phyloP scores from a whole-genome alignment of 192 early-diverging fungal species.

The Umbelopsis sp. region DNA sequence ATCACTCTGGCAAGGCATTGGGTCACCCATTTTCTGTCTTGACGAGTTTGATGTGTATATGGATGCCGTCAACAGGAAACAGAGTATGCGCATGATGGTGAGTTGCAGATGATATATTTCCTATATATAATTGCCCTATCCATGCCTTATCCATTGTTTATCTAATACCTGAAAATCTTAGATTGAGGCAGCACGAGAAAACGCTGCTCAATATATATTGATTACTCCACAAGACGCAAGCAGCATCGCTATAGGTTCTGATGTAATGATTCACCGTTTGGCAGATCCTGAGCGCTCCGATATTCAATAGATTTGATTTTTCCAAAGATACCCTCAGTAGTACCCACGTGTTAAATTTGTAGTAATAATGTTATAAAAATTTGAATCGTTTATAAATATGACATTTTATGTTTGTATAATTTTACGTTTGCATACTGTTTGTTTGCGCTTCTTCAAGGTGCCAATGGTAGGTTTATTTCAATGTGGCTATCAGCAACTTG shows the following conservation, averaged over 20 bases:
- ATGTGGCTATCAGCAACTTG: no score
- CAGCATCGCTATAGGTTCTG: slow-evolving; percentile 58
- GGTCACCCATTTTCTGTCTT: slow-evolving; percentile 86
- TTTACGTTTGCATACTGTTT: no score
- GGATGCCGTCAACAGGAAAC: slow-evolving; percentile 95
- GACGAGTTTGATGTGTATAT: slow-evolving; percentile 99
- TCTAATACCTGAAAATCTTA: slow-evolving; percentile 14
- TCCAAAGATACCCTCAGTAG: no score
- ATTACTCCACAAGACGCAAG: slow-evolving; percentile 95
- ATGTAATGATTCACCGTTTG: slow-evolving; percentile 61
- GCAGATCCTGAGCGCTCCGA: slow-evolving; percentile 56
- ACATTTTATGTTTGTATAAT: no score
- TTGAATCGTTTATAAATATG: no score
- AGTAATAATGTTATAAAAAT: no score
- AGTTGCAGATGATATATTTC: background rate
- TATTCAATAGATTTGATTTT: background rate
- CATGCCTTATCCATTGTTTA: background rate
- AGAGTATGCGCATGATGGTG: slow-evolving; percentile 86
- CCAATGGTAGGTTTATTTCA: no score
- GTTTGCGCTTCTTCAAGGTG: no score
- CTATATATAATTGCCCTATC: background rate
- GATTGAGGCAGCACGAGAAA: slow-evolving; percentile 77
- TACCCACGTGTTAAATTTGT: no score
- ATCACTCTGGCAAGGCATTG: slow-evolving; percentile 92
- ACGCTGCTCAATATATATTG: slow-evolving; percentile 87